Evolutionary conservation across 208 protist genomes (phyloP), one percentile per base, ranked within the genome.

Genomic region (Acanthamoeba castellanii): DNA sequence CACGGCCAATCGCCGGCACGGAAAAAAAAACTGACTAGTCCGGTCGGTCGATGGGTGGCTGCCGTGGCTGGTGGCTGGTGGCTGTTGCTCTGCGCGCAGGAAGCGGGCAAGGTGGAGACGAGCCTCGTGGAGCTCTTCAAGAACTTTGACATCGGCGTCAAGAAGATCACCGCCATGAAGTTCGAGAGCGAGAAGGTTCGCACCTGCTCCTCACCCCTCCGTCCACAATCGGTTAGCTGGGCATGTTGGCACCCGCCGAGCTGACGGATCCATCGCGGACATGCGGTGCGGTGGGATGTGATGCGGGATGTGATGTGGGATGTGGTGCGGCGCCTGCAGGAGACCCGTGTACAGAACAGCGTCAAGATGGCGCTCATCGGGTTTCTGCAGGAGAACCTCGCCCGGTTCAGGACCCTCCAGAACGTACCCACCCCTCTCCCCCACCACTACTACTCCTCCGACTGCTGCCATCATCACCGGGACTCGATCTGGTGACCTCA

Each of bases 81-180:
- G 52, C 16, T 16, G 52, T 7, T 7, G 7, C 52, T 57, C 52
- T 57, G 18, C 4, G 6, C 59, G 59, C 50, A 92, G 87, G 87
- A 14, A 42, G 87, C 87, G 14, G 87, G 87, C n/a, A 92, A 92
- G 59, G 8, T 92, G 64, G 87, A 92, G 59, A 32, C 34, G 5
- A 27, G 45, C 25, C 42, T 92, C 34, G 50, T 92, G 34, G 87
- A 92, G 27, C 64, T 92, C 11, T 92, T 92, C 30, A 66, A 55
- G 30, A 92, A 92, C 34, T 92, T 92, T 92, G 87, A 92, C 42
- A 92, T 92, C 25, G 87, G 87, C 22, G 55, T 92, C 22, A 92
- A 92, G 64, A 92, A 92, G 34, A 74, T 92, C 8, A 74, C 34
- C 8, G 55, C 87, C 22, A 68, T 92, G 16, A 66, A 66, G 34